These are phyloP conservation scores for Ceratobasidium sp. DNA, from an alignment of 1,284 basidiomycete genomes.

Conservation along the genomic window DNA sequence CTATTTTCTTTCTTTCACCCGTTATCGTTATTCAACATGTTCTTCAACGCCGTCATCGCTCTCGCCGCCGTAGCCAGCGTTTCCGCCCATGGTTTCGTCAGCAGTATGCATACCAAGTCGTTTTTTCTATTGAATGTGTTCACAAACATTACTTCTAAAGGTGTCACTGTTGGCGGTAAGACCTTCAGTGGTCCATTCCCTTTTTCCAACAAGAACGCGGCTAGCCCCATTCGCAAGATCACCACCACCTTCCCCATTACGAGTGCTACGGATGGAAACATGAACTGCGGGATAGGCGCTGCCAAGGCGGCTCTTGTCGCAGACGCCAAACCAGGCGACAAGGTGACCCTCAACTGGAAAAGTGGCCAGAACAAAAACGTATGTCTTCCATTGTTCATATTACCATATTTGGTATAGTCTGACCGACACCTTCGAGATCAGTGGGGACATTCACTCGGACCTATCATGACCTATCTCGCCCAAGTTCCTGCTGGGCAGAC, in stretches of 20 bases:
- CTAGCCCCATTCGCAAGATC: conserved; percentile 68
- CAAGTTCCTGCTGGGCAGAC: conserved; percentile 58
- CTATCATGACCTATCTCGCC: conserved; percentile 75
- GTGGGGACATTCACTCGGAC: conserved; percentile 76
- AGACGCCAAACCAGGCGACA: conserved; percentile 68
- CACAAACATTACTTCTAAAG: background rate
- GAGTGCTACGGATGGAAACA: conserved; percentile 61
- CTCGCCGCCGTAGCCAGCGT: conserved; percentile 33
- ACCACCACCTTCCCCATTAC: conserved; percentile 65
- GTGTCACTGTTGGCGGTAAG: conserved; percentile 62
- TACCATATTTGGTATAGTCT: background rate
- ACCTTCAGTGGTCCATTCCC: conserved; percentile 59
- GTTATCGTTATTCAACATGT: conserved; percentile 6
- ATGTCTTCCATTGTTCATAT: background rate
- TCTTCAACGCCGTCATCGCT: conserved; percentile 21
- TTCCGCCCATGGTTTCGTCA: conserved; percentile 22
- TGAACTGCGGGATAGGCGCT: conserved; percentile 69
- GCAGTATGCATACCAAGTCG: background rate
- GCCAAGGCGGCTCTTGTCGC: conserved; percentile 61
- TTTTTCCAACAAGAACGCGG: conserved; percentile 48
- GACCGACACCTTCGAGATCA: conserved; percentile 46
- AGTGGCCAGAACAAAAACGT: conserved; percentile 36
- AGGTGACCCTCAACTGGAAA: conserved; percentile 56
- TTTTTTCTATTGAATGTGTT: background rate
- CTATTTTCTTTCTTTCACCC: too few relatives aligned